Conservation (phyloP, 1,139 yeast species). For the Tardiomyces digboiensis region DNA sequence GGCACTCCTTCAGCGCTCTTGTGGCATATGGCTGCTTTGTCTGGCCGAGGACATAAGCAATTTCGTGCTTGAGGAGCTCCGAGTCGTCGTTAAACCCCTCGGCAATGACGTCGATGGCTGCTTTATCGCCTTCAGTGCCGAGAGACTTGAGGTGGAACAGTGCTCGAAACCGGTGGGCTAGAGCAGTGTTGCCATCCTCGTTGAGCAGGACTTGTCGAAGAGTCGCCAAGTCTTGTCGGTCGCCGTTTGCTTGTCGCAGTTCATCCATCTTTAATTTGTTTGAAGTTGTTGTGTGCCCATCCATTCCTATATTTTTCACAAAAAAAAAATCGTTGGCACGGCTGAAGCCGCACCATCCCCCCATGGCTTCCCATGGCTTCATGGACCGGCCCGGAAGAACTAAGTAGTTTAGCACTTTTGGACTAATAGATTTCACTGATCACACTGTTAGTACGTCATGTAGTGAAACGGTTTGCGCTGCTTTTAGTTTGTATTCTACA, state of each 20-base stretch:
- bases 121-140: slow-evolving; percentile 52
- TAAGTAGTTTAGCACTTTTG: no score
- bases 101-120: slow-evolving; percentile 80
- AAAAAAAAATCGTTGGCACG: neutral
- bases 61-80: slow-evolving; percentile 95
- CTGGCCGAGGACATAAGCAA: slow-evolving; percentile 97
- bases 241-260: slow-evolving; percentile 27
- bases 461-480: no score
- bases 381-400: no score
- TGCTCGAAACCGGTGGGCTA: slow-evolving; percentile 89
- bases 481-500: no score
- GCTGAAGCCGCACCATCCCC: no score
- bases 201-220: slow-evolving; percentile 23
- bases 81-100: slow-evolving; percentile 70
- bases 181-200: slow-evolving; percentile 47
- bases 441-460: no score
- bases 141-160: slow-evolving; percentile 80
- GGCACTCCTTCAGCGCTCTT: slow-evolving; percentile 62
- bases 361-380: no score
- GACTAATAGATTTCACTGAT: no score
- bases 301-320: neutral
- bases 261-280: slow-evolving; percentile 21
- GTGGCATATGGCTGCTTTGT: slow-evolving; percentile 78
- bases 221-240: slow-evolving; percentile 16
- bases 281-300: neutral